These are phyloP conservation scores for Ceratocystis albifundus DNA, from an alignment of 2,329 filamentous ascomycete species.

Conservation along the genomic window DNA sequence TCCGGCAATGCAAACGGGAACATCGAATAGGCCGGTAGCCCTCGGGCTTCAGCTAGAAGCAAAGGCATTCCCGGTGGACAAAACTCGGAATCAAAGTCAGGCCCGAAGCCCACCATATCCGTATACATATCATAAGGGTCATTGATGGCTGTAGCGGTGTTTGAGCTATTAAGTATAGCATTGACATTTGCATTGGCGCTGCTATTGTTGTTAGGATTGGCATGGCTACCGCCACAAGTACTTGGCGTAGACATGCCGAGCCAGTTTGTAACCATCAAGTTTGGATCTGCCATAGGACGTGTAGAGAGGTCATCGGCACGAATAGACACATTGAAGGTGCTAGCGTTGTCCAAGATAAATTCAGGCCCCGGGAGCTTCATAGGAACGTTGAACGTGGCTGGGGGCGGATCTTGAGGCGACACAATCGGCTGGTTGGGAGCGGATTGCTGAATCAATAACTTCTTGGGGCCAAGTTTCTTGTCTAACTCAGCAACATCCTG, in stretches of 20 bases:
- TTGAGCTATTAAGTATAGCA: neutral
- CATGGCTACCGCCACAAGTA: neutral
- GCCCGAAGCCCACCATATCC: neutral
- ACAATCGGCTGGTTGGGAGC: neutral
- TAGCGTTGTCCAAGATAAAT: constrained; percentile 16
- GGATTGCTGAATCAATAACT: neutral
- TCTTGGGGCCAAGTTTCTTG: constrained; percentile 15
- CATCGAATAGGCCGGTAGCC: constrained; percentile 21
- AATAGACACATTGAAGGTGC: constrained; percentile 13
- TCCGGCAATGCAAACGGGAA: constrained; percentile 18
- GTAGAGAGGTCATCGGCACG: constrained; percentile 1
- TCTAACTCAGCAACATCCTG: constrained; percentile 14
- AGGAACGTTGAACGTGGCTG: neutral
- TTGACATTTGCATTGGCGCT: neutral
- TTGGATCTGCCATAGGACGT: constrained; percentile 1
- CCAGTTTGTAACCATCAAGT: constrained; percentile 5
- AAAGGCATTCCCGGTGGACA: constrained; percentile 24
- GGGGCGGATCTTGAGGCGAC: neutral
- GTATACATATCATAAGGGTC: constrained; percentile 7
- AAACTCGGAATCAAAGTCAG: constrained; percentile 22
- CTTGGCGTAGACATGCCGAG: neutral
- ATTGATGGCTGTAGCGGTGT: neutral
- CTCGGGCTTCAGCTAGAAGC: constrained; percentile 24
- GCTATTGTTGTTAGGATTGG: neutral
- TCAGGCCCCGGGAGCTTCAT: constrained; percentile 13